Evolutionary conservation across 73 alveolate species (phyloP), one percentile per base, ranked within the genome.

Genomic region (Paramecium sexaurelia): DNA sequence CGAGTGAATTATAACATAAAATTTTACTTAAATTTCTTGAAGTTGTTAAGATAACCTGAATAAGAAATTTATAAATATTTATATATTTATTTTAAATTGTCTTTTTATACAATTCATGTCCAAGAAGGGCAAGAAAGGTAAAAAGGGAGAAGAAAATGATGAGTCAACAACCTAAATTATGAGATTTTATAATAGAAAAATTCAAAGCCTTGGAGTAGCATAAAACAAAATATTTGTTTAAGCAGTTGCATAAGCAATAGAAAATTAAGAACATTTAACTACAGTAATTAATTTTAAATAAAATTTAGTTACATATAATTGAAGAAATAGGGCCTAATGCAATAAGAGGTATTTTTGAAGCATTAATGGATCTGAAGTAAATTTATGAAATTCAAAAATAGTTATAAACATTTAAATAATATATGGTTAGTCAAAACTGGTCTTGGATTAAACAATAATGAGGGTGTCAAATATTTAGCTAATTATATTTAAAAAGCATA

Each of bases 321-420:
- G 94, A 88, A 32, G 91, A 75, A 68, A 32, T 88, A 26, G 84
- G 87, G 19, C 91, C 94, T 26, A 61, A 43, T 61, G 94, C 91
- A 36, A 43, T 69, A 40, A 33, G 94, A 19, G 94, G 91, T 8
- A 88, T 88, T 17, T 68, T 88, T 37, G 94, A 88, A 69, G 75
- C 91, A 27, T 69, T 88, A 69, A 55, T 82, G 75, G 94, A 88
- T 71, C 55, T 88, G 10, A 88, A 88, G 83, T 88, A 88, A 51
- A 35, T 51, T 3, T 13, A 45, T 37, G 19, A 24, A 20, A 40
- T 78, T 45, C 17, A 40, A 78, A 37, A 11, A 8, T 41, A 78
- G 90, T 78, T 78, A 78, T 39, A 88, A 88, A 35, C 94, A 88
- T 43, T 82, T 88, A 36, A 35, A 39, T 27, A 88, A 82, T 71